phyloP scores from a whole-genome alignment of 179 eudicot species.

The Beta corolliflora region DNA sequence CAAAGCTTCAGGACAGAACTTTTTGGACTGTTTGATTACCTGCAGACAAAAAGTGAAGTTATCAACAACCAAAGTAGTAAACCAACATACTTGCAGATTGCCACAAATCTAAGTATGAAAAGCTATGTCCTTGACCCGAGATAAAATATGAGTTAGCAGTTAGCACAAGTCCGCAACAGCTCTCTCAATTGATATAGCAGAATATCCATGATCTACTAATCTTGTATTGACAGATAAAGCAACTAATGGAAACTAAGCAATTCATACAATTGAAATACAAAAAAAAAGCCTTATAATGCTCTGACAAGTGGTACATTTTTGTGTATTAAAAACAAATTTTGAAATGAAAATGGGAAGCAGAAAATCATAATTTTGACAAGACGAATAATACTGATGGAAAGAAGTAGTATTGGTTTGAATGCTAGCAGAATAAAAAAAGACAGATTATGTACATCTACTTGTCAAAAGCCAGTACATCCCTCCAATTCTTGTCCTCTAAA shows the following conservation, averaged over 20 bases:
- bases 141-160: not conserved
- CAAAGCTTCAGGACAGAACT: slow-evolving; percentile 87
- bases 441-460: not conserved
- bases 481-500: not conserved
- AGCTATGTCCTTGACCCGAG: not conserved
- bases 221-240: not conserved
- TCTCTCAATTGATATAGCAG: not conserved
- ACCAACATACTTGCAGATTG: not conserved
- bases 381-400: too few relatives aligned
- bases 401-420: not conserved
- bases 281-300: not conserved
- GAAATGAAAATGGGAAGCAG: not conserved
- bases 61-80: slow-evolving; percentile 10
- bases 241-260: not conserved
- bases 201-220: not conserved
- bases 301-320: not conserved
- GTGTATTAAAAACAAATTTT: too few relatives aligned
- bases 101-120: not conserved
- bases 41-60: slow-evolving; percentile 29
- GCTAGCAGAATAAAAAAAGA: not conserved
- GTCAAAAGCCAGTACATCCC: not conserved
- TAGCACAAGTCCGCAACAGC: not conserved
- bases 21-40: slow-evolving; percentile 73
- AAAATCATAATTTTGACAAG: too few relatives aligned
- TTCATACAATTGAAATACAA: not conserved